Percentiles rank a stretch among this genome's conserved stretches.
These are phyloP conservation scores for Metarhizium guizhouense DNA, from an alignment of 2,329 filamentous ascomycete genomes.

Conservation along the genomic window DNA sequence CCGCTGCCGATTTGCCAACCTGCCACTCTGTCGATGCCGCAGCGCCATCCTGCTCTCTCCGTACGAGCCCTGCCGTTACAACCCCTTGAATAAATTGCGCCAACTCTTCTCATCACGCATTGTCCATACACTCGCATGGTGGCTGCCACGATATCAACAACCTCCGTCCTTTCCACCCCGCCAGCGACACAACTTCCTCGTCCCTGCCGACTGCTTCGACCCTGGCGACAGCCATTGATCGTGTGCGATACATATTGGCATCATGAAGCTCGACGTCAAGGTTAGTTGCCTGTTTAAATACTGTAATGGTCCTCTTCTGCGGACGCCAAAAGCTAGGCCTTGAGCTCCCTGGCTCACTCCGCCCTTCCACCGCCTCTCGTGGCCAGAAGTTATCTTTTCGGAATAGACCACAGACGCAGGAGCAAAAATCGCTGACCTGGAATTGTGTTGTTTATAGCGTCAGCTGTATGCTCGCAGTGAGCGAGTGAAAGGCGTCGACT, in stretches of 20 bases:
- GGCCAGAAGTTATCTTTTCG: neutral
- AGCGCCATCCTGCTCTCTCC: neutral
- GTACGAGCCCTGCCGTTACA: neutral
- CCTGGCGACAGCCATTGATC: neutral
- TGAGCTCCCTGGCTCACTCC: neutral
- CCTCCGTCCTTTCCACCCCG: slow-evolving; percentile 1
- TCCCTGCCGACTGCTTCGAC: neutral
- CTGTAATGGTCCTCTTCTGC: neutral
- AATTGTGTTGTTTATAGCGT: slow-evolving; percentile 19
- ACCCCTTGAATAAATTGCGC: neutral
- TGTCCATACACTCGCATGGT: neutral
- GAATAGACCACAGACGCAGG: neutral
- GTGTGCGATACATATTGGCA: slow-evolving; percentile 11
- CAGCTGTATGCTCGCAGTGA: slow-evolving; percentile 68
- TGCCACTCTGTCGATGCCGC: neutral
- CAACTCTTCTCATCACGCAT: neutral
- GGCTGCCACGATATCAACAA: slow-evolving; percentile 1
- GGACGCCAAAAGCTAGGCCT: neutral
- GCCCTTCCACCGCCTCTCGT: slow-evolving; percentile 5
- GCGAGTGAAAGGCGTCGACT: slow-evolving; percentile 95
- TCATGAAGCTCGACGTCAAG: slow-evolving; percentile 35
- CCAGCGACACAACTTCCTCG: neutral
- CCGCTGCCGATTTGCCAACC: neutral
- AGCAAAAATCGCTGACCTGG: neutral
- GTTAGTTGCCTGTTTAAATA: slow-evolving; percentile 16